phyloP scores from a whole-genome alignment of 768 basidiomycete genomes.

The Agaricus sinodeliciosus region DNA sequence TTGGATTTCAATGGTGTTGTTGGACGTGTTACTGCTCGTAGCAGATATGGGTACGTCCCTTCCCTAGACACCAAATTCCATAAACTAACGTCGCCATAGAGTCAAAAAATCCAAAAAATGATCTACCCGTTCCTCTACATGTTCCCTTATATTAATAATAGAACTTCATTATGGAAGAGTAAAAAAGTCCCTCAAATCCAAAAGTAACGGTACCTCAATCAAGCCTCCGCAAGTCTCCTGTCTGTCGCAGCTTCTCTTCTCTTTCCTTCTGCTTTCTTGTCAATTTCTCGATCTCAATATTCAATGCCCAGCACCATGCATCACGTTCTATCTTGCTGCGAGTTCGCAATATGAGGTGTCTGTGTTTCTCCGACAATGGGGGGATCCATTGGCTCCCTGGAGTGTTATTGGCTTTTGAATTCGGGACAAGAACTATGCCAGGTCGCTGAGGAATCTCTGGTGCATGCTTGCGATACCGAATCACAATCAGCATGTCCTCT shows the following conservation, averaged over 20 bases:
- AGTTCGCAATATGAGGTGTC: conserved; percentile 60
- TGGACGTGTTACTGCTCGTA: conserved; percentile 71
- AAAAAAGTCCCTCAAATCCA: not conserved
- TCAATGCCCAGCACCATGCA: conserved; percentile 92
- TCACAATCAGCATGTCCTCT: conserved; percentile 82
- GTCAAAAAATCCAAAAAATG: conserved; percentile 84
- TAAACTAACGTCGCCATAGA: conserved; percentile 18
- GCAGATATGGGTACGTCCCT: conserved; percentile 78
- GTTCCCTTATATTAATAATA: conserved; percentile 7
- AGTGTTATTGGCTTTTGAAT: conserved; percentile 1
- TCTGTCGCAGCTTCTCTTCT: conserved; percentile 60
- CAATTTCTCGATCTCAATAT: conserved; percentile 81
- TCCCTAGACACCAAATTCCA: conserved; percentile 10
- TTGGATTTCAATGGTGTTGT: conserved; percentile 89
- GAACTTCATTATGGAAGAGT: not conserved
- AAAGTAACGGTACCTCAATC: conserved; percentile 3
- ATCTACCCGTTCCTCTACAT: conserved; percentile 1
- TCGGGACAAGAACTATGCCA: conserved; percentile 19
- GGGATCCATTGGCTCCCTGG: conserved; percentile 30
- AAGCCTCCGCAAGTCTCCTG: conserved; percentile 47
- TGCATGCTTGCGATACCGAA: conserved; percentile 56
- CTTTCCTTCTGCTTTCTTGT: conserved; percentile 54
- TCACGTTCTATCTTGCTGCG: conserved; percentile 86
- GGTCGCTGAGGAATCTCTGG: conserved; percentile 22
- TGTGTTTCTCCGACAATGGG: conserved; percentile 48